These are phyloP conservation scores for Albugo candida DNA, from an alignment of 352 stramenopile species.

Conservation along the genomic window DNA sequence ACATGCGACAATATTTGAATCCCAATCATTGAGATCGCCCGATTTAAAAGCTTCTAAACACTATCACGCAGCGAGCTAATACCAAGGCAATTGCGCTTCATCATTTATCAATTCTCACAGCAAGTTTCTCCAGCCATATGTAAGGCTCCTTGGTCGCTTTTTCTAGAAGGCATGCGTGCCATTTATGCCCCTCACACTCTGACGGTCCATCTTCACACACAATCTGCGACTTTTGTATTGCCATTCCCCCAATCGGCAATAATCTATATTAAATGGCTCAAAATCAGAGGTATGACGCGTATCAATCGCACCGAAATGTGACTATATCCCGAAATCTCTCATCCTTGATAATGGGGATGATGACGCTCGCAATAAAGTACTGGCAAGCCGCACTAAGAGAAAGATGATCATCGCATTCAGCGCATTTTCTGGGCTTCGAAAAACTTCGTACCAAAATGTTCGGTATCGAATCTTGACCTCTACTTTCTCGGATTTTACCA, in stretches of 20 bases:
- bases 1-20: slow-evolving; percentile 47
- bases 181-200: slow-evolving; percentile 59
- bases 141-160: slow-evolving; percentile 47
- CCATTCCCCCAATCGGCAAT: slow-evolving; percentile 50
- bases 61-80: slow-evolving; percentile 8
- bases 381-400: slow-evolving; percentile 56
- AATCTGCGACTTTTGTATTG: slow-evolving; percentile 29
- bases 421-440: slow-evolving; percentile 21
- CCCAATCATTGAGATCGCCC: slow-evolving; percentile 43
- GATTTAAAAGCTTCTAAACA: slow-evolving; percentile 64
- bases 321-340: slow-evolving; percentile 47
- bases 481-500: slow-evolving; percentile 11
- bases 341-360: slow-evolving; percentile 45
- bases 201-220: slow-evolving; percentile 35
- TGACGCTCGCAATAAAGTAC: slow-evolving; percentile 53
- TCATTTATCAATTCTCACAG: slow-evolving; percentile 16
- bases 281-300: not conserved
- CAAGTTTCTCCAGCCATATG: slow-evolving; percentile 56
- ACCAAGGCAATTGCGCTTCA: not conserved
- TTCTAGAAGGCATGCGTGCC: slow-evolving; percentile 50
- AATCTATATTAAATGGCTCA: slow-evolving; percentile 14
- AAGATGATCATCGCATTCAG: slow-evolving; percentile 22
- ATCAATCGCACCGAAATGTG: slow-evolving; percentile 25
- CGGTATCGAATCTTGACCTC: slow-evolving; percentile 14
- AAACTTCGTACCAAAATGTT: slow-evolving; percentile 34